Conservation (phyloP, 495 filamentous ascomycete species). For the Penicillium angulare region DNA sequence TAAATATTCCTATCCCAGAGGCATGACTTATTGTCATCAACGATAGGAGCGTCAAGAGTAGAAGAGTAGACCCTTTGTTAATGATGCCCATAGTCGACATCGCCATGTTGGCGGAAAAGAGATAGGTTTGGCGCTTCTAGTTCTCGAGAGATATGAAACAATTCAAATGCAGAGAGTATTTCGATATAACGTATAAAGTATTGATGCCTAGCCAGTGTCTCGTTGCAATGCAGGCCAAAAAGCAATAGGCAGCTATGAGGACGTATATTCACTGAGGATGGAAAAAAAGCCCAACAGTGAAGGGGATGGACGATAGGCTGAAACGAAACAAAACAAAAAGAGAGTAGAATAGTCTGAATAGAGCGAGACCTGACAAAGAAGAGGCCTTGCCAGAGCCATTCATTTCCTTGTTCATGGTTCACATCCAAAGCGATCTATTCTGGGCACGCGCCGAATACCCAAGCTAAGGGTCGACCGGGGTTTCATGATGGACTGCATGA, state of each 20-base stretch:
- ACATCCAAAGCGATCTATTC: constrained; percentile 19
- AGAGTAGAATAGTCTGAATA: background rate
- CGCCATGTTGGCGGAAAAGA: constrained; percentile 17
- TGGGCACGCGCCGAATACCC: constrained; percentile 30
- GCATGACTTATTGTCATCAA: constrained; percentile 30
- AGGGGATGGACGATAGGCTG: constrained; percentile 9
- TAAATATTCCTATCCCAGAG: constrained; percentile 25
- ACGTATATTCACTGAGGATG: background rate
- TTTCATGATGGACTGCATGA: constrained; percentile 21
- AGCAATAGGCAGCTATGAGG: constrained; percentile 4
- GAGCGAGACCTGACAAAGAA: constrained; percentile 3
- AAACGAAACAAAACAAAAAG: constrained; percentile 5
- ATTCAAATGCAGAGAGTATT: background rate
- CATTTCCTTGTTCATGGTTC: constrained; percentile 4
- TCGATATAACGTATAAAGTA: background rate
- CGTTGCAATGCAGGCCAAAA: background rate
- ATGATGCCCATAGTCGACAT: constrained; percentile 5
- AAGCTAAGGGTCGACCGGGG: constrained; percentile 24
- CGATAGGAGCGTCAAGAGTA: constrained; percentile 25
- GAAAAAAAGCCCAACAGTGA: constrained; percentile 6
- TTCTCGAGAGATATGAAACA: background rate
- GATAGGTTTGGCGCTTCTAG: background rate
- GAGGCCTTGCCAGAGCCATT: constrained; percentile 3
- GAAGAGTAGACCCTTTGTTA: constrained; percentile 11
- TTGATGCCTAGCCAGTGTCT: background rate